phyloP scores from a whole-genome alignment of 1,139 yeast genomes.

The Pichia sp. region DNA sequence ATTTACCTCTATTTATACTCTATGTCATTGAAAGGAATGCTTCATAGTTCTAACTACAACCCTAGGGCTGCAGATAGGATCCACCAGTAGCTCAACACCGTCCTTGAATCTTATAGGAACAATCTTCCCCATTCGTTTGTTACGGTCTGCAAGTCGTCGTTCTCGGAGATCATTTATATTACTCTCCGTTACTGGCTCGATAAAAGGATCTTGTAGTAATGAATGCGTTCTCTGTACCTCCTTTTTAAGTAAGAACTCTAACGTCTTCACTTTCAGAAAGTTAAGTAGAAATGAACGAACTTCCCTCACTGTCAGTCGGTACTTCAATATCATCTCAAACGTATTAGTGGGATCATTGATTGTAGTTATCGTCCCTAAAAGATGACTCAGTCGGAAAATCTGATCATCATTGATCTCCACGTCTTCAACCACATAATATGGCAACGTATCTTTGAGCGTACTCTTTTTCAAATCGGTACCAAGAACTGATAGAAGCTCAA shows the following conservation, averaged over 20 bases:
- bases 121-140: conserved; percentile 19
- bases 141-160: conserved; percentile 15
- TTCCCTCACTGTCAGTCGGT: conserved; percentile 36
- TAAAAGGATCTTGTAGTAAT: background rate
- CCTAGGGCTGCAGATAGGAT: conserved; percentile 22
- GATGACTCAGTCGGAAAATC: conserved; percentile 22
- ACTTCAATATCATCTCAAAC: conserved; percentile 35
- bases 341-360: conserved; percentile 32
- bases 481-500: conserved; percentile 22
- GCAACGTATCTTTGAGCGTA: conserved; percentile 6
- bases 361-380: conserved; percentile 34
- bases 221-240: conserved; percentile 4
- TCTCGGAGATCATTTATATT: conserved; percentile 12
- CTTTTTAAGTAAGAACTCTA: conserved; percentile 21
- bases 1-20: background rate
- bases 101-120: conserved; percentile 20
- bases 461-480: conserved; percentile 16
- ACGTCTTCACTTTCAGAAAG: conserved; percentile 27
- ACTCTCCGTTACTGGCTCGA: conserved; percentile 14
- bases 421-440: conserved; percentile 10
- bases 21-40: background rate
- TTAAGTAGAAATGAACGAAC: conserved; percentile 33
- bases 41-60: conserved; percentile 8
- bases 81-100: conserved; percentile 21
- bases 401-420: conserved; percentile 8